Conservation (phyloP, 805 yeast genomes). For the Lachancea dasiensis region DNA sequence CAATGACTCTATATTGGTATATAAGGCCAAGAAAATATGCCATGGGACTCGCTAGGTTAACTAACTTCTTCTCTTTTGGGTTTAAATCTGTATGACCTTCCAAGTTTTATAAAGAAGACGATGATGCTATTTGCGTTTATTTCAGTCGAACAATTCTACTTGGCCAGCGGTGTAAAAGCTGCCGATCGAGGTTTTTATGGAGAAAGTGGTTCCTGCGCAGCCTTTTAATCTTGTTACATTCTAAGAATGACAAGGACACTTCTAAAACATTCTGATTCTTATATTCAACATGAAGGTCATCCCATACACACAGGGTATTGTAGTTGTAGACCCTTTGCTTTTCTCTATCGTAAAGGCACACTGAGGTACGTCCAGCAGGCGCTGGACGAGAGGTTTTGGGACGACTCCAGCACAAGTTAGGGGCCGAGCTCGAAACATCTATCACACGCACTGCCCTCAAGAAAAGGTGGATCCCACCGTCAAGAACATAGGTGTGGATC, state of each 20-base stretch:
- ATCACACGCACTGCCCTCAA: constrained; percentile 1
- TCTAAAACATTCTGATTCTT: constrained; percentile 36
- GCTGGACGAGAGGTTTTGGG: constrained; percentile 1
- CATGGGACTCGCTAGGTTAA: neutral
- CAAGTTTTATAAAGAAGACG: constrained; percentile 35
- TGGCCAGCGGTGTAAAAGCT: constrained; percentile 7
- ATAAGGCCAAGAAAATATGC: neutral
- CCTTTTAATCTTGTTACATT: constrained; percentile 34
- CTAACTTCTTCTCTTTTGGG: neutral
- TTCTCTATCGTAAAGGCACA: neutral
- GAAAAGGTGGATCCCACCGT: constrained; percentile 7
- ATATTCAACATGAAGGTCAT: constrained; percentile 8
- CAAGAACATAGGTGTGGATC: constrained; percentile 2
- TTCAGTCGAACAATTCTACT: constrained; percentile 33
- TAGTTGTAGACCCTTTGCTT: neutral
- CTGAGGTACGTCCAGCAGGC: constrained; percentile 1
- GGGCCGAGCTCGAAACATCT: neutral
- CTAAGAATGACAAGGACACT: constrained; percentile 32
- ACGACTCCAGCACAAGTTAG: neutral
- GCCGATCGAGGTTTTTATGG: constrained; percentile 32
- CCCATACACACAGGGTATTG: neutral
- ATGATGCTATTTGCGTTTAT: constrained; percentile 33
- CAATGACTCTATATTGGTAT: neutral
- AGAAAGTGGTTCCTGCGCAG: constrained; percentile 36
- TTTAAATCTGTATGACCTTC: constrained; percentile 30